Percentiles rank a stretch among this genome's conserved stretches.
phyloP scores from a whole-genome alignment of 2,329 filamentous ascomycete genomes.

The Fusarium sp. region DNA sequence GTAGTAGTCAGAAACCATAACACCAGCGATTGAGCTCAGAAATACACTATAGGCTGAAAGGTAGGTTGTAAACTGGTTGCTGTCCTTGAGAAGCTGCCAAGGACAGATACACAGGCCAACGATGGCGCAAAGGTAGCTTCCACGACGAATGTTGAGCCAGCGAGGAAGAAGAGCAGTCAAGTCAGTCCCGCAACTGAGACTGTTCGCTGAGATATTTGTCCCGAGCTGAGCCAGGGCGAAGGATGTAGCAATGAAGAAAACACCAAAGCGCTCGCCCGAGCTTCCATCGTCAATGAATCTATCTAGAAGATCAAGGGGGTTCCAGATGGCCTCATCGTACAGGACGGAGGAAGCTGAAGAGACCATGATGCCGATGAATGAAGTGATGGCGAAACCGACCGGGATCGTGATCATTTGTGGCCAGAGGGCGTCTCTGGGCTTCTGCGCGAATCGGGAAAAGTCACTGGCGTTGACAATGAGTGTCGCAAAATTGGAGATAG shows the following conservation, averaged over 20 bases:
- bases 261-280: slow-evolving; percentile 75
- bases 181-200: slow-evolving; percentile 72
- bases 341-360: slow-evolving; percentile 77
- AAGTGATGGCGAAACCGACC: slow-evolving; percentile 77
- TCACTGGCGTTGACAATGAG: slow-evolving; percentile 86
- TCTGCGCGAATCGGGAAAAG: slow-evolving; percentile 83
- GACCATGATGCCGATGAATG: slow-evolving; percentile 84
- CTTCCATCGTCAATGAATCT: slow-evolving; percentile 75
- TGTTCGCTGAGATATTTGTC: slow-evolving; percentile 87
- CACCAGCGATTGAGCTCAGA: slow-evolving; percentile 91
- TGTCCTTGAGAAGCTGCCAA: slow-evolving; percentile 77
- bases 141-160: slow-evolving; percentile 85
- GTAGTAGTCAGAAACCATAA: slow-evolving; percentile 91
- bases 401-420: slow-evolving; percentile 82
- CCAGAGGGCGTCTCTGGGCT: slow-evolving; percentile 80
- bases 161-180: slow-evolving; percentile 82
- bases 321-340: slow-evolving; percentile 75
- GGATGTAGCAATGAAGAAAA: slow-evolving; percentile 76
- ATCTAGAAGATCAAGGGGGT: slow-evolving; percentile 73
- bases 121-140: slow-evolving; percentile 83
- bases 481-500: slow-evolving; percentile 90
- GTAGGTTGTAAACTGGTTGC: slow-evolving; percentile 90
- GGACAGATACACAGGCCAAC: slow-evolving; percentile 89
- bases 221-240: slow-evolving; percentile 84
- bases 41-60: slow-evolving; percentile 93